These are phyloP conservation scores for Phylloboletellus chloephorus DNA, from an alignment of 1,284 basidiomycete species.

Conservation along the genomic window DNA sequence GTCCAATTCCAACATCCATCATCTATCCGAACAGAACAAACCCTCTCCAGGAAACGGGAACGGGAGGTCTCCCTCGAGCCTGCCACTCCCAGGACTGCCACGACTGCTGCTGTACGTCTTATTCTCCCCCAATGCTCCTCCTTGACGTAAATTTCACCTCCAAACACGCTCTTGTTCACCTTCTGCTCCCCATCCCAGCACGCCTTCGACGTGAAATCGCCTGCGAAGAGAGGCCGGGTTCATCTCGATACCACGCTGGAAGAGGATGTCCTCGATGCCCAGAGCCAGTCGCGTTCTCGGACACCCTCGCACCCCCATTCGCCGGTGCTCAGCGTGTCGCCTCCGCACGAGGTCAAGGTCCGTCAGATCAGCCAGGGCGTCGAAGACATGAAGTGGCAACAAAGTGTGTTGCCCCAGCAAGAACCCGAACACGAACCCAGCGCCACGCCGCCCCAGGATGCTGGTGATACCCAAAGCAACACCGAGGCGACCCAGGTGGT, in stretches of 20 bases:
- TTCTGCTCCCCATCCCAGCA: conserved; percentile 38
- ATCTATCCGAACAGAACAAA: conserved; percentile 29
- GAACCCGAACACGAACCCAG: conserved; percentile 8
- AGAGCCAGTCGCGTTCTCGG: conserved; percentile 32
- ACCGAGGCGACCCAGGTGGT: conserved; percentile 15
- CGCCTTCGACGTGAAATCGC: conserved; percentile 45
- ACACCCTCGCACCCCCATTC: conserved; percentile 39
- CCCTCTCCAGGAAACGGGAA: conserved; percentile 54
- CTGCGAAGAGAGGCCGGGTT: conserved; percentile 68
- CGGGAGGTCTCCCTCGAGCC: conserved; percentile 71
- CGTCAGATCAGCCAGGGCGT: conserved; percentile 73
- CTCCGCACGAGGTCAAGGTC: conserved; percentile 66
- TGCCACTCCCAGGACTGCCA: conserved; percentile 44
- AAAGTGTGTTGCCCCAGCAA: conserved; percentile 20
- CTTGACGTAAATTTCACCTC: conserved; percentile 28
- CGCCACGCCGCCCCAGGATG: conserved; percentile 9
- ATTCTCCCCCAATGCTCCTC: conserved; percentile 12
- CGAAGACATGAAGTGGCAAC: conserved; percentile 67
- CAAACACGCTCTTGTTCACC: conserved; percentile 12
- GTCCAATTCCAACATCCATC: conserved; percentile 16
- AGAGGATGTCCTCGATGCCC: conserved; percentile 43
- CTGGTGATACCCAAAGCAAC: conserved; percentile 11
- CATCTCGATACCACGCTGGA: conserved; percentile 54
- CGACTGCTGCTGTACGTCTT: conserved; percentile 31
- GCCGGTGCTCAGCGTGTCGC: conserved; percentile 50